A percentile compares a stretch with the other conserved stretches of the same genome.
These are phyloP conservation scores for Aplosporella prunicola DNA, from an alignment of 2,329 filamentous ascomycete genomes.

Conservation along the genomic window DNA sequence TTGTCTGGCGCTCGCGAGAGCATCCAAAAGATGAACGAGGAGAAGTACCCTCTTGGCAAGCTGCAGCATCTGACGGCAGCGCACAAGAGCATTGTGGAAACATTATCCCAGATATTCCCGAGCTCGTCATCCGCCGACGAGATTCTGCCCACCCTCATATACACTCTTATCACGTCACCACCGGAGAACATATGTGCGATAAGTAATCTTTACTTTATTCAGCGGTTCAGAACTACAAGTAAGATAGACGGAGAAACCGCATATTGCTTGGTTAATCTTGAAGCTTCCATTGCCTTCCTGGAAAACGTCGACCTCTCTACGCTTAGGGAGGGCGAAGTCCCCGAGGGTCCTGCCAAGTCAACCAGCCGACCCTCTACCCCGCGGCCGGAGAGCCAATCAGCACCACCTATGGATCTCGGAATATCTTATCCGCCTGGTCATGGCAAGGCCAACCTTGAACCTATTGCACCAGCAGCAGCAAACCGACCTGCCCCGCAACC, in stretches of 20 bases:
- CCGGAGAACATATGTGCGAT: constrained; percentile 80
- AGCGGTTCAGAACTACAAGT: constrained; percentile 74
- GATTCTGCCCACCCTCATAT: constrained; percentile 93
- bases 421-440: constrained; percentile 30
- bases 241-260: constrained; percentile 90
- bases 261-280: constrained; percentile 92
- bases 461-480: constrained; percentile 20
- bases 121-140: constrained; percentile 88
- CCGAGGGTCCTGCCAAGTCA: constrained; percentile 55
- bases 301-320: constrained; percentile 92
- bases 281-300: constrained; percentile 87
- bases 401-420: constrained; percentile 32
- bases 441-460: constrained; percentile 19
- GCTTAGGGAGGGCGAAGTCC: constrained; percentile 68
- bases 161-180: constrained; percentile 82
- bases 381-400: constrained; percentile 18
- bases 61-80: constrained; percentile 78
- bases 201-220: constrained; percentile 91
- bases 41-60: constrained; percentile 83
- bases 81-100: constrained; percentile 92
- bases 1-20: constrained; percentile 59
- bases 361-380: constrained; percentile 40
- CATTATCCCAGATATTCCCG: constrained; percentile 54
- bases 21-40: constrained; percentile 73
- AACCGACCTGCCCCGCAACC: constrained; percentile 18